Percentiles rank a stretch among this genome's conserved stretches.
phyloP scores from a whole-genome alignment of 1,139 yeast genomes.

The Taphrina wiesneri region DNA sequence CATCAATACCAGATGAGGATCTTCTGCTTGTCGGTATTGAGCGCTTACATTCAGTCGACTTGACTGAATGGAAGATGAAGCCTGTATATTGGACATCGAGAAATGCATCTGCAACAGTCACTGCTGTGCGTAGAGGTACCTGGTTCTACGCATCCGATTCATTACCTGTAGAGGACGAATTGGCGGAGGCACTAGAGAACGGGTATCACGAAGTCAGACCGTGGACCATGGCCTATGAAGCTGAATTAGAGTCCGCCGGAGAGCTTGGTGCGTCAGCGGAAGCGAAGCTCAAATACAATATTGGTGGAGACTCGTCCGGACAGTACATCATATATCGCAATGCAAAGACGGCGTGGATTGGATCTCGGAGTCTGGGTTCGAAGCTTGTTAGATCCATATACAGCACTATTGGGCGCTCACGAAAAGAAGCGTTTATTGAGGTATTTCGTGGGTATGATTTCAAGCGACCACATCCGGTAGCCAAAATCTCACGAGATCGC shows the following conservation, averaged over 20 bases:
- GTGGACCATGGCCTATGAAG: constrained; percentile 45
- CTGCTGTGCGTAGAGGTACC: constrained; percentile 43
- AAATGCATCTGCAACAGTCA: constrained; percentile 38
- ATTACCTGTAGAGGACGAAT: constrained; percentile 46
- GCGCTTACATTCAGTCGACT: constrained; percentile 45
- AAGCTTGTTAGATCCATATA: constrained; percentile 8
- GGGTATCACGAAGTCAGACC: constrained; percentile 45
- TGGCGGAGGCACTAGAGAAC: constrained; percentile 43
- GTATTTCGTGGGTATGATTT: constrained; percentile 30
- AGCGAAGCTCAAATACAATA: constrained; percentile 40
- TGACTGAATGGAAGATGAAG: constrained; percentile 40
- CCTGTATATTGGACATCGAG: constrained; percentile 48
- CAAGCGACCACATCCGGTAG: not conserved
- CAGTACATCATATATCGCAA: constrained; percentile 21
- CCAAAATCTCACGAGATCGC: not conserved
- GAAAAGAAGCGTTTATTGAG: constrained; percentile 13
- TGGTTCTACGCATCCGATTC: constrained; percentile 47
- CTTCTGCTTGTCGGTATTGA: constrained; percentile 45
- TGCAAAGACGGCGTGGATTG: constrained; percentile 19
- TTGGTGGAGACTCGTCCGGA: not conserved
- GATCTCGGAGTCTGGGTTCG: constrained; percentile 8
- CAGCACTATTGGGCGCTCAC: constrained; percentile 9
- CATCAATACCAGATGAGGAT: not conserved
- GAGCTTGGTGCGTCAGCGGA: constrained; percentile 45
- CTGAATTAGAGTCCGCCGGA: constrained; percentile 44